Base-by-base conservation (phyloP, 1,139 yeast species). In the Schwanniomyces etchellsii region DNA sequence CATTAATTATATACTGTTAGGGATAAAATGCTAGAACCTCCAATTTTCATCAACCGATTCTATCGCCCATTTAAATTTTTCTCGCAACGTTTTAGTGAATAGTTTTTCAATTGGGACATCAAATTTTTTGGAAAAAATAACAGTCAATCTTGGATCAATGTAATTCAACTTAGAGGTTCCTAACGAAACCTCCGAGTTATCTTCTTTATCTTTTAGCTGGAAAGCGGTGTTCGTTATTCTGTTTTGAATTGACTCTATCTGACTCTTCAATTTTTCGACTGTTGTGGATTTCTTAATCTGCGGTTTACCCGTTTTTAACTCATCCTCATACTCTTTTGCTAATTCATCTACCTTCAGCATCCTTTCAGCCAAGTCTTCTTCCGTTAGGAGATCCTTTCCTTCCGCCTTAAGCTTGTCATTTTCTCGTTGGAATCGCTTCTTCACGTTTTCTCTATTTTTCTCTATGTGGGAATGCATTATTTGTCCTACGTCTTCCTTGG, bases 61-160 rank as follows among this genome's bases (percentile, higher is more conserved):
- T 34, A 89, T 81, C 16, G 98, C 97, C 98, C 98, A 89, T 32
- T 76, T 80, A 59, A 89, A 89, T 63, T 89, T 89, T 28, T 89
- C 96, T 40, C 97, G 68, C 42, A 89, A 65, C 0, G 97, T 83
- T 58, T 86, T 88, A 15, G 96, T 82, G 46, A 91, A 88, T 32
- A 91, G 69, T 57, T 85, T 88, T 55, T 89, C 97, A 37, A 91
- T 81, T 9, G 97, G 97, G 16, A 91, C 96, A 35, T 76, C 69
- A 50, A 66, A 86, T 57, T 79, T 84, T 57, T 88, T 88, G 30
- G 95, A 75, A 56, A 88, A 91, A 71, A 85, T 79, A 28, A 85
- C 96, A 0, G 95, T 80, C 45, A 91, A 65, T 44, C 98, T 70
- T 16, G 98, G 98, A 56, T 91, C 98, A 39, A 89, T 89, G 65